phyloP scores from a whole-genome alignment of 768 basidiomycete species.

The Gloeopeniophorella convolvens region DNA sequence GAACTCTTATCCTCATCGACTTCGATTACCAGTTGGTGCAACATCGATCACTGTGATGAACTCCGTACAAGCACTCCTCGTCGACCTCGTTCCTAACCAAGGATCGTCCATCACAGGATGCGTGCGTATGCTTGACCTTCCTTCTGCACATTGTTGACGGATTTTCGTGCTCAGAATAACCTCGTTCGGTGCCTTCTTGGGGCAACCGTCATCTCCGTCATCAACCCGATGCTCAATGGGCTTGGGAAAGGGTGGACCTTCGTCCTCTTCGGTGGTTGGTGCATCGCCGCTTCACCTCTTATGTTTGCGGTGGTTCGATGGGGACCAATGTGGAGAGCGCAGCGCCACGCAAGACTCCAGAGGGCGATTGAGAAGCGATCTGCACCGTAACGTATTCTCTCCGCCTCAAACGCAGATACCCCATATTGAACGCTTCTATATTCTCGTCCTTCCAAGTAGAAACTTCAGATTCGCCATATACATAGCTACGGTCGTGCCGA shows the following conservation, averaged over 20 bases:
- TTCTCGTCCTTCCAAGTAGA: too few species aligned
- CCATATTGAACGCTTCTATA: too few species aligned
- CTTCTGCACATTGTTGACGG: neutral
- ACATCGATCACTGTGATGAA: slow-evolving; percentile 45
- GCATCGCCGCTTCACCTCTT: slow-evolving; percentile 41
- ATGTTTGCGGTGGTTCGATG: slow-evolving; percentile 43
- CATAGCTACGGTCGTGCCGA: too few species aligned
- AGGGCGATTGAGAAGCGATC: too few species aligned
- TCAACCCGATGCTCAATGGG: slow-evolving; percentile 51
- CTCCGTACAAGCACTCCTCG: slow-evolving; percentile 50
- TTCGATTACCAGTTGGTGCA: slow-evolving; percentile 43
- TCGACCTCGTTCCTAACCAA: slow-evolving; percentile 57
- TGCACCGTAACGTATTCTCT: too few species aligned
- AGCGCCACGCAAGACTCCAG: slow-evolving; percentile 9
- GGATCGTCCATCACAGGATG: slow-evolving; percentile 68
- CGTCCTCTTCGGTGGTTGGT: slow-evolving; percentile 46
- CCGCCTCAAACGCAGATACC: too few species aligned
- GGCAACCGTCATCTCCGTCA: slow-evolving; percentile 54
- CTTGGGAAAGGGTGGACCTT: slow-evolving; percentile 68
- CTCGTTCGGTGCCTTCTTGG: slow-evolving; percentile 58
- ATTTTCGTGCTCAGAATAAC: slow-evolving; percentile 47
- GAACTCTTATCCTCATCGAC: too few species aligned
- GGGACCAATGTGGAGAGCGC: slow-evolving; percentile 49
- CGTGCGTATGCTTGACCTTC: slow-evolving; percentile 37
- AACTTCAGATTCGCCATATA: too few species aligned